Evolutionary conservation across 2,329 filamentous ascomycete genomes (phyloP).

Genomic region (Aspergillus proliferans): DNA sequence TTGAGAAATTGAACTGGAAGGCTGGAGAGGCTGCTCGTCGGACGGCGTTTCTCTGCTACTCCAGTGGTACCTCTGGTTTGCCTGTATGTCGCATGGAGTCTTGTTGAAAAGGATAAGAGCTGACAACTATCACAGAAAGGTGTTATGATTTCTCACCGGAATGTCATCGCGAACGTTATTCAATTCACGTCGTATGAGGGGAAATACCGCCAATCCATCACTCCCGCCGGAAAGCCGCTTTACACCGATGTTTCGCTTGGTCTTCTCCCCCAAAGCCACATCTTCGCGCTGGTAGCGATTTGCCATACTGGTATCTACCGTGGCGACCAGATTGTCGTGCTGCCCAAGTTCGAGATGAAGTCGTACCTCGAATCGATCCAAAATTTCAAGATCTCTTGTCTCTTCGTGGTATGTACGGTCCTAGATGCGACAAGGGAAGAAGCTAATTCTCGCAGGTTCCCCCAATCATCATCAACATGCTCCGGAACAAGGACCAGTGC

Average conservation of each 20-base stretch:
- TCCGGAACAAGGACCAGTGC: conserved; percentile 57
- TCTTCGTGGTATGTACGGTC: conserved; percentile 55
- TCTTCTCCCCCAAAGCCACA: conserved; percentile 74
- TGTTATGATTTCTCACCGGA: conserved; percentile 73
- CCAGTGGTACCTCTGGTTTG: conserved; percentile 70
- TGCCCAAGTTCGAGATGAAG: conserved; percentile 68
- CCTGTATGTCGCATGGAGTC: conserved; percentile 46
- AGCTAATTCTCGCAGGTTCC: conserved; percentile 51
- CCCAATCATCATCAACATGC: conserved; percentile 72
- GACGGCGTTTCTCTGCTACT: conserved; percentile 72
- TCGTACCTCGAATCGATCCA: conserved; percentile 59
- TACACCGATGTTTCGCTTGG: conserved; percentile 55
- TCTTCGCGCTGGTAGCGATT: conserved; percentile 70
- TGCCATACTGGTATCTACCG: conserved; percentile 60
- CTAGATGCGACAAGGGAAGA: neutral
- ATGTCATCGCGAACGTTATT: conserved; percentile 70
- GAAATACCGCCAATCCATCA: conserved; percentile 19
- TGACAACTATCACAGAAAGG: conserved; percentile 55
- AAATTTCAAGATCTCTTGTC: conserved; percentile 59
- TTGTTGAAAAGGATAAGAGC: neutral
- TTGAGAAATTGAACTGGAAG: conserved; percentile 37
- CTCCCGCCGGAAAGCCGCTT: conserved; percentile 39
- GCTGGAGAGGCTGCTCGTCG: conserved; percentile 48
- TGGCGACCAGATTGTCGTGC: conserved; percentile 66
- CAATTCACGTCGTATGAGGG: conserved; percentile 54